These are phyloP conservation scores for Hypocreales sp. DNA, from an alignment of 2,329 filamentous ascomycete genomes.

Conservation along the genomic window DNA sequence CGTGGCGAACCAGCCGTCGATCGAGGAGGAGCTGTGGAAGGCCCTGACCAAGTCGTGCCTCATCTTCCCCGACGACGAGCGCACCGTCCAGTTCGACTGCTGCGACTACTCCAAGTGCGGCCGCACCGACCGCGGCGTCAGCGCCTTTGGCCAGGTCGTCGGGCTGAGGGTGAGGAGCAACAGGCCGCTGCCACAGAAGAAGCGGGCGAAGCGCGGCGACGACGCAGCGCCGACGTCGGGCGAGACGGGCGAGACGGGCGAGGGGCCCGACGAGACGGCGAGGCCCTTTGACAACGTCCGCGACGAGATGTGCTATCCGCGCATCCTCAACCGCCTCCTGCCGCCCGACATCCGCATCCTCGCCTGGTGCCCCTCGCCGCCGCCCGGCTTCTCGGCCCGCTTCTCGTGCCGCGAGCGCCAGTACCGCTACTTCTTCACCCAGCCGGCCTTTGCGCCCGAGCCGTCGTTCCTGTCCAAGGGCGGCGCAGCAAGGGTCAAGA, in stretches of 20 bases:
- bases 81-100: conserved; percentile 60
- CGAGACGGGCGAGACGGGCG: conserved; percentile 7
- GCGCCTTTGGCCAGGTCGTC: conserved; percentile 92
- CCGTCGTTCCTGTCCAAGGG: conserved; percentile 10
- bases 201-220: conserved; percentile 7
- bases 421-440: conserved; percentile 96
- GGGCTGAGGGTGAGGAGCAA: conserved; percentile 71
- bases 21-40: conserved; percentile 91
- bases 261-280: conserved; percentile 3
- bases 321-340: conserved; percentile 72
- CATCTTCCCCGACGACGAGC: conserved; percentile 54
- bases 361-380: conserved; percentile 81
- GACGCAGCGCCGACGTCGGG: conserved; percentile 4
- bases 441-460: conserved; percentile 66
- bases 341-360: conserved; percentile 81
- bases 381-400: conserved; percentile 69
- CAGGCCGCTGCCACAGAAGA: conserved; percentile 38
- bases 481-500: conserved; percentile 23
- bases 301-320: conserved; percentile 75
- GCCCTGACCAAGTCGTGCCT: conserved; percentile 69
- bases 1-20: conserved; percentile 57
- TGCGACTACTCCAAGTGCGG: conserved; percentile 94
- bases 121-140: conserved; percentile 82
- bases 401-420: conserved; percentile 85
- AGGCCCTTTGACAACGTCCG: conserved; percentile 45